phyloP scores from a whole-genome alignment of 257 asterid species.

The Fraxinus anomala region DNA sequence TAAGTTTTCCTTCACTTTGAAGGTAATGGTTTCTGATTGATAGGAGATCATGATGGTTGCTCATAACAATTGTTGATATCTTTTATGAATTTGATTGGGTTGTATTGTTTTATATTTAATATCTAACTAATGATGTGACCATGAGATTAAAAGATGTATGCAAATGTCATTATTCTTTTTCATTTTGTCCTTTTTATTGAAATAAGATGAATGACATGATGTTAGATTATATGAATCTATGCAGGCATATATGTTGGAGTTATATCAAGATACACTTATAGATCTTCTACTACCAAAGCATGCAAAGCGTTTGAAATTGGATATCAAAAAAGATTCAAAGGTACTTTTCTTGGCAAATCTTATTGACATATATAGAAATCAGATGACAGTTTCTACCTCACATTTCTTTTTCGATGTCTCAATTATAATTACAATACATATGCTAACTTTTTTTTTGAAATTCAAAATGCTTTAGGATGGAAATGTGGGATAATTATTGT shows the following conservation, averaged over 20 bases:
- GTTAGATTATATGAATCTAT: slow-evolving; percentile 26
- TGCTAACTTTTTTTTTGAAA: not conserved
- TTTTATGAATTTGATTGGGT: slow-evolving; percentile 1
- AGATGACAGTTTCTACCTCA: not conserved
- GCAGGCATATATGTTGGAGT: slow-evolving; percentile 94
- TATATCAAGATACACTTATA: slow-evolving; percentile 84
- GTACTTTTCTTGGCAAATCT: slow-evolving; percentile 35
- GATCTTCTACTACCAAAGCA: slow-evolving; percentile 82
- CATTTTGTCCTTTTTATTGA: not conserved
- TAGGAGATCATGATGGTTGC: slow-evolving; percentile 21
- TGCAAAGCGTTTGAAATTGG: slow-evolving; percentile 70
- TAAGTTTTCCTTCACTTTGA: slow-evolving; percentile 70
- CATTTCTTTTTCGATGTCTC: not conserved
- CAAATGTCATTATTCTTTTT: not conserved
- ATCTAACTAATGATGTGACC: not conserved
- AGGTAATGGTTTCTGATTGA: slow-evolving; percentile 51
- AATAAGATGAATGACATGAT: slow-evolving; percentile 3
- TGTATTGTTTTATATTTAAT: not conserved
- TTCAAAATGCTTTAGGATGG: not conserved
- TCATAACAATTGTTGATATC: not conserved
- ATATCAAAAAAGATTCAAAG: slow-evolving; percentile 92
- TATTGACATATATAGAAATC: not conserved
- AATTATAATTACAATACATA: not conserved
- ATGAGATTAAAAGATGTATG: not conserved
- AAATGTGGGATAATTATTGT: not conserved